Base-by-base conservation (phyloP, 441 rosid genomes). In the Adansonia grandidieri region DNA sequence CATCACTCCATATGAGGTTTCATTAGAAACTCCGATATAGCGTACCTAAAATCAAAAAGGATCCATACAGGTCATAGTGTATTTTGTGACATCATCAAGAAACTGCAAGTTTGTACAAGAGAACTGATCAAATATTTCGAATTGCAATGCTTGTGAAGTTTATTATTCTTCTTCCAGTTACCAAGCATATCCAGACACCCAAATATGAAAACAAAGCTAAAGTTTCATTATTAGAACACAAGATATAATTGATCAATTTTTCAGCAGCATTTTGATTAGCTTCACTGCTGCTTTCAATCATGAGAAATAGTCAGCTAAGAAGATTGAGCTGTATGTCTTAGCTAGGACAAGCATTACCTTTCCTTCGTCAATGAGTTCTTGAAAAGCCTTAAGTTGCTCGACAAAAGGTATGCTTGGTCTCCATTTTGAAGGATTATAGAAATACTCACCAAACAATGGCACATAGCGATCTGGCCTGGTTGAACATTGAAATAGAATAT, bases 401-500 rank as follows among this genome's bases (percentile, higher is more conserved):
- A 78, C 86, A 78, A 95, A 87, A 57, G 99, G 95, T 77, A 85
- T 87, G 78, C 99, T 88, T 22, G 86, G 54, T 82, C 99, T 91
- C 99, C 98, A 93, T 87, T 92, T 92, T 58, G 89, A 85, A 66
- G 84, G 78, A 80, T 95, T 91, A 75, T 89, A 95, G 7, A 14
- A 79, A 73, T 32, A 86, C 54, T 88, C 96, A 73, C 99, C 99
- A 77, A 93, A 95, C 77, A 95, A 77, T 51, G 97, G 84, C 15
- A 89, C 99, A 85, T 95, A 93, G 68, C 98, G 95, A 84, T 95
- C 99, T 75, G 99, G 99, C 99, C 99, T 95, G 92, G 80, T 76
- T 76, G 70, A 73, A 77, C 64, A 61, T 68, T 76, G 57, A 75
- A 72, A 77, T 47, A 72, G 77, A 77, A 71, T 24, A 14, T 40